Base-by-base conservation (phyloP, 495 filamentous ascomycete species). In the Cladorrhinum samala region DNA sequence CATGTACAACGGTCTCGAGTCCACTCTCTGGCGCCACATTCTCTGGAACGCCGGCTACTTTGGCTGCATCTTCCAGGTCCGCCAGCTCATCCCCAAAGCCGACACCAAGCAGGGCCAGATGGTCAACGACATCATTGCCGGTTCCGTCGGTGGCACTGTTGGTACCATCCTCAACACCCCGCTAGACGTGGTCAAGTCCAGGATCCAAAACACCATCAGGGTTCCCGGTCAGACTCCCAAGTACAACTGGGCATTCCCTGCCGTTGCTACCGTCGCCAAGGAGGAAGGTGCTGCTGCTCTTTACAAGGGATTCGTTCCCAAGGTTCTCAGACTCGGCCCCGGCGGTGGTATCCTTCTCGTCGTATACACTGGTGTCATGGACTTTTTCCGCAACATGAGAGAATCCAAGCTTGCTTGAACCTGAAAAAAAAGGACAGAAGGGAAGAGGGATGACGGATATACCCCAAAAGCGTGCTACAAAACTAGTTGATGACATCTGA, bases 41-140 rank as follows among this genome's bases (percentile, higher is more conserved):
- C 78, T 96, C 52, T 98, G 93, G 93, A 98, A 98, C 70, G 79
- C 87, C 7, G 93, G 93, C 42, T 98, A 98, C 77, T 98, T 98
- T 68, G 93, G 93, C 61, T 91, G 89, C 72, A 98, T 98, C 72
- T 91, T 90, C 81, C 93, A 98, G 72, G 87, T 96, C 51, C 88
- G 89, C 62, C 78, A 80, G 42, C 74, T 95, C 59, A 66, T 98
- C 19, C 93, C 93, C 36, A 79, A 83, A 64, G 77, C 81, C 3
- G 81, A 86, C 51, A 87, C 85, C 70, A 96, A 96, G 79, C 74
- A 72, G 49, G 78, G 83, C 54, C 84, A 95, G 68, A 87, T 91
- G 59, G 65, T 77, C 38, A 96, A 96, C 62, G 90, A 97, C 60
- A 69, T 98, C 50, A 75, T 96, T 54, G 87, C 91, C 19, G 93